Base-by-base conservation (phyloP, 2,329 filamentous ascomycete genomes). In the Setomelanomma holmii region DNA sequence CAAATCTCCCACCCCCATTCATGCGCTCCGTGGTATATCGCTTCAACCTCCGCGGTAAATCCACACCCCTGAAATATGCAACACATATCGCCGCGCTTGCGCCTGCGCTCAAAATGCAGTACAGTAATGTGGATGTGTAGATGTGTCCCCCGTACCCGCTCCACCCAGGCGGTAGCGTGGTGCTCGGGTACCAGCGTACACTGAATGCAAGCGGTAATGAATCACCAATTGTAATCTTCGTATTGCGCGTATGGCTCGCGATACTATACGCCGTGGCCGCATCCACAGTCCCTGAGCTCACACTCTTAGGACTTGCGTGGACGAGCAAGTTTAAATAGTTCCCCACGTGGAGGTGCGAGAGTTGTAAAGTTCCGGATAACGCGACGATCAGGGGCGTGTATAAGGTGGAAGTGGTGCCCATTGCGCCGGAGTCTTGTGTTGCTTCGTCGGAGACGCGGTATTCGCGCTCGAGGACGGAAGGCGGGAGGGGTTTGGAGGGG, bases 361-460 rank as follows among this genome's bases (percentile, higher is more conserved):
- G 80, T 76, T 99, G 93, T 17, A 98, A 82, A 0, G 91, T 96
- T 2, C 95, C 95, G 11, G 93, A 89, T 16, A 99, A 79, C 2
- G 93, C 93, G 59, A 99, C 91, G 5, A 96, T 89, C 33, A 96
- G 82, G 0, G 93, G 93, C 12, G 93, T 90, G 77, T 90, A 92
- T 14, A 77, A 49, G 0, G 56, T 68, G 11, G 53, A 62, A 41
- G 75, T 69, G 0, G 58, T 59, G 6, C 73, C 74, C 4, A 75
- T 34, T 0, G 71, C 74, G 39, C 73, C 73, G n/a, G n/a, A n/a
- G 51, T 69, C 66, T 39, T 75, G 72, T 16, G 67, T 64, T 3
- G 23, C 80, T 59, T 85, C 75, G 43, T 73, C 70, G 1, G 52
- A 55, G 11, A 68, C 64, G 30, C 60, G 64, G 58, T 69, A 73